A percentile compares a stretch with the other conserved stretches of the same genome.
phyloP scores from a whole-genome alignment of 805 yeast genomes.

The Jamesozyma rosinii region DNA sequence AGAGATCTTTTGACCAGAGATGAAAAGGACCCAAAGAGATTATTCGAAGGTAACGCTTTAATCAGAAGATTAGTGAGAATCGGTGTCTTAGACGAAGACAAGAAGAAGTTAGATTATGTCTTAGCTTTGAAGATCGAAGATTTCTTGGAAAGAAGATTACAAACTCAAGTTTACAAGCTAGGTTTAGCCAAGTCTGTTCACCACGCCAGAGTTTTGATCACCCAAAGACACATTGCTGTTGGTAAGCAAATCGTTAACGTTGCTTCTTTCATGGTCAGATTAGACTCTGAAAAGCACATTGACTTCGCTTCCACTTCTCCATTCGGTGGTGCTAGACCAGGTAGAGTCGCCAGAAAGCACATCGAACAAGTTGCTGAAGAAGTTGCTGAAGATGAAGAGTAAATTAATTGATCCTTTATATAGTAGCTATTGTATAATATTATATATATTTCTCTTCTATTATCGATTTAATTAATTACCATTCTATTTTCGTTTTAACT shows the following conservation, averaged over 20 bases:
- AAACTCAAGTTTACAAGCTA: slow-evolving; percentile 99
- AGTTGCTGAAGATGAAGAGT: slow-evolving; percentile 66
- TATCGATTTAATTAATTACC: neutral
- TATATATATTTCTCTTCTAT: slow-evolving; percentile 3
- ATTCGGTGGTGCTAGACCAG: slow-evolving; percentile 99
- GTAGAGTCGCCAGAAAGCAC: slow-evolving; percentile 98
- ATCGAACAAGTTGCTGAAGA: slow-evolving; percentile 52
- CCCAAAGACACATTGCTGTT: slow-evolving; percentile 99
- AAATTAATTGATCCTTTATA: slow-evolving; percentile 29
- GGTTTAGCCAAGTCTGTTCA: slow-evolving; percentile 99
- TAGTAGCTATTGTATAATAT: slow-evolving; percentile 7
- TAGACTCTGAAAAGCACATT: slow-evolving; percentile 99
- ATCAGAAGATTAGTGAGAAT: slow-evolving; percentile 98
- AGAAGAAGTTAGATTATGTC: slow-evolving; percentile 99
- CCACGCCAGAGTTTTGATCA: slow-evolving; percentile 98
- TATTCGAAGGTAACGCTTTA: slow-evolving; percentile 99
- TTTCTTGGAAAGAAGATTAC: slow-evolving; percentile 99
- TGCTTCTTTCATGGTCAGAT: slow-evolving; percentile 99
- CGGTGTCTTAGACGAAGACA: slow-evolving; percentile 98
- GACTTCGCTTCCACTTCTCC: slow-evolving; percentile 99
- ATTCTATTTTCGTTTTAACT: neutral
- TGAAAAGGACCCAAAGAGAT: slow-evolving; percentile 99
- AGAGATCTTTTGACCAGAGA: slow-evolving; percentile 99
- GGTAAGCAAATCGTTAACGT: slow-evolving; percentile 98
- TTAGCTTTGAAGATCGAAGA: slow-evolving; percentile 96